Percentiles rank a stretch among this genome's conserved stretches.
phyloP scores from a whole-genome alignment of 495 filamentous ascomycete genomes.

The Penicillium bovifimosum region DNA sequence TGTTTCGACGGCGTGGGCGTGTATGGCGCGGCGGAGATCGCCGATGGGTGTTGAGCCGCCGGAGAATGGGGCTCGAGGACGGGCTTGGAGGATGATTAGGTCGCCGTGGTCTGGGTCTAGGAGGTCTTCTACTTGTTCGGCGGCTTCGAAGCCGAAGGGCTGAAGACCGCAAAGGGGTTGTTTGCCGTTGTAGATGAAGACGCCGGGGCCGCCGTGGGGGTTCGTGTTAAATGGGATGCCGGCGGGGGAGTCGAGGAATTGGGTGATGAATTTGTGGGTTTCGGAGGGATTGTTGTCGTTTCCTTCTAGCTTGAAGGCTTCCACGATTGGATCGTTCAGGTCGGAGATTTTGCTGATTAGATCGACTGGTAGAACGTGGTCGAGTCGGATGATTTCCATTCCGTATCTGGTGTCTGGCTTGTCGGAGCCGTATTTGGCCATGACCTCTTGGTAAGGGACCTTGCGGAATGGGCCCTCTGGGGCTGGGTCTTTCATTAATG shows the following conservation, averaged over 20 bases:
- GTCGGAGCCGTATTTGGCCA: slow-evolving; percentile 78
- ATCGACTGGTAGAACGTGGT: slow-evolving; percentile 56
- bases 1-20: slow-evolving; percentile 56
- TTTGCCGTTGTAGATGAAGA: slow-evolving; percentile 65
- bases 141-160: slow-evolving; percentile 68
- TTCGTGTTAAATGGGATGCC: slow-evolving; percentile 56
- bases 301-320: slow-evolving; percentile 60
- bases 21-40: slow-evolving; percentile 63
- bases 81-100: slow-evolving; percentile 74
- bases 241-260: slow-evolving; percentile 64
- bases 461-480: slow-evolving; percentile 47
- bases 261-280: slow-evolving; percentile 54
- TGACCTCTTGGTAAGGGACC: slow-evolving; percentile 71
- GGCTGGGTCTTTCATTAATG: slow-evolving; percentile 37
- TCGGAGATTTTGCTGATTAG: slow-evolving; percentile 67
- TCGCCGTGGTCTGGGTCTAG: slow-evolving; percentile 61
- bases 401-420: slow-evolving; percentile 80
- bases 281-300: slow-evolving; percentile 41
- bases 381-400: slow-evolving; percentile 56
- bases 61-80: slow-evolving; percentile 52
- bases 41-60: slow-evolving; percentile 75
- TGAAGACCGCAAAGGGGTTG: slow-evolving; percentile 69
- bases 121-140: slow-evolving; percentile 50
- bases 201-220: slow-evolving; percentile 64
- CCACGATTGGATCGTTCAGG: slow-evolving; percentile 56